Percentiles rank a stretch among this genome's conserved stretches.
Conservation (phyloP, 805 yeast genomes). For the Cyberlindnera xishuangbannaensis region DNA sequence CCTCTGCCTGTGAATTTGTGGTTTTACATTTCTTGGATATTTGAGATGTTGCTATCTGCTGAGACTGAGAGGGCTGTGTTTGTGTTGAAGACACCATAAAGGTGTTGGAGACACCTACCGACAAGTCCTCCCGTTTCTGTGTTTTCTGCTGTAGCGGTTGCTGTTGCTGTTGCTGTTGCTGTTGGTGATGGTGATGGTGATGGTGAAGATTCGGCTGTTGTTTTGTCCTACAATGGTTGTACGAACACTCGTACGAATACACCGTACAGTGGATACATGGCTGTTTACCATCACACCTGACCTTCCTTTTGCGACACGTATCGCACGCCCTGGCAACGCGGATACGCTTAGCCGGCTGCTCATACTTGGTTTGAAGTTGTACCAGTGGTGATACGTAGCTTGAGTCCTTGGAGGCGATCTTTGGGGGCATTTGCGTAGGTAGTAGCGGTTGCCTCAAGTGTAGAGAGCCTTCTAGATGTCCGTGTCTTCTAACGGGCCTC, state of each 20-base stretch:
- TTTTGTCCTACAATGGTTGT: slow-evolving; percentile 59
- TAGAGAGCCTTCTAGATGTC: too few species aligned
- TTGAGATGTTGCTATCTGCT: too few species aligned
- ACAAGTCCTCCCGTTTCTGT: background rate
- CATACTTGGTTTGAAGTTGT: slow-evolving; percentile 18
- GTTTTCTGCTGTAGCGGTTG: slow-evolving; percentile 18
- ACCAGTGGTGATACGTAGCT: slow-evolving; percentile 21
- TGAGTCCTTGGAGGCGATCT: slow-evolving; percentile 21
- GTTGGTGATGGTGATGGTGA: too few species aligned
- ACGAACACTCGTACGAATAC: slow-evolving; percentile 78
- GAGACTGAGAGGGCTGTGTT: too few species aligned
- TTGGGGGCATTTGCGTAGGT: slow-evolving; percentile 24
- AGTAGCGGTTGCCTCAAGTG: background rate
- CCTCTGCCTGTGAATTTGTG: slow-evolving; percentile 3
- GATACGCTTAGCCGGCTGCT: slow-evolving; percentile 42
- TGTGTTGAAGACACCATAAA: too few species aligned
- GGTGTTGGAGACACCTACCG: too few species aligned
- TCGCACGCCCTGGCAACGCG: slow-evolving; percentile 73
- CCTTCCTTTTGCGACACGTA: slow-evolving; percentile 67
- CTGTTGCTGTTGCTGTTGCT: too few species aligned
- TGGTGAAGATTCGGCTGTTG: too few species aligned
- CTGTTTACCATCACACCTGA: slow-evolving; percentile 78
- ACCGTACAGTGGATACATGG: slow-evolving; percentile 88
- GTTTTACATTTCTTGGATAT: too few species aligned
- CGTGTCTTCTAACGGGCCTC: too few species aligned